Evolutionary conservation across 768 basidiomycete species (phyloP).

Genomic region (Pleurotus giganteus): DNA sequence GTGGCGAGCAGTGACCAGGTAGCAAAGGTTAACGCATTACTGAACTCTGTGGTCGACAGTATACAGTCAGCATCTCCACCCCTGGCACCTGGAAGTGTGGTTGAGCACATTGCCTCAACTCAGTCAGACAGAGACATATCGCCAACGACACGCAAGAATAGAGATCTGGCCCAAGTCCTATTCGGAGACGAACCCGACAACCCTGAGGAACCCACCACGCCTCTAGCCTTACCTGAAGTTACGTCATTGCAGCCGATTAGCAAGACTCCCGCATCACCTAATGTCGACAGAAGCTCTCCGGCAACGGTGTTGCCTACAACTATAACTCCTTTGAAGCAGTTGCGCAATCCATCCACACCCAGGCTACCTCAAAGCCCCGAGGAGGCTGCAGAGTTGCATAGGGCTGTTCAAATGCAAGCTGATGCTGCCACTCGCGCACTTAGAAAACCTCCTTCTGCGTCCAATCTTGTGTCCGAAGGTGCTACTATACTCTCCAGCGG

Average conservation of each 20-base stretch:
- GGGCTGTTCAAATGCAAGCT: constrained; percentile 65
- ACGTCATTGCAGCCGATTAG: neutral
- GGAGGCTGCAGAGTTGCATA: constrained; percentile 55
- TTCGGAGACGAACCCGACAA: constrained; percentile 52
- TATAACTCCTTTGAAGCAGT: constrained; percentile 28
- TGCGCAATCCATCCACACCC: constrained; percentile 43
- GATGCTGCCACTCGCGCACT: constrained; percentile 66
- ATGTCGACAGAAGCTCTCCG: neutral
- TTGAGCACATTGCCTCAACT: constrained; percentile 13
- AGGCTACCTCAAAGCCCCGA: constrained; percentile 40
- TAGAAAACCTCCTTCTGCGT: constrained; percentile 45
- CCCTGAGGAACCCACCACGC: constrained; percentile 19
- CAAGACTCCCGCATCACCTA: neutral
- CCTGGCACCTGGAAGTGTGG: constrained; percentile 14
- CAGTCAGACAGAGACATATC: constrained; percentile 35
- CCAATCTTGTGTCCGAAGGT: constrained; percentile 39
- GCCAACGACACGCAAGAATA: constrained; percentile 59
- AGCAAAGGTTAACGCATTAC: constrained; percentile 61
- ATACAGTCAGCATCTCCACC: constrained; percentile 34
- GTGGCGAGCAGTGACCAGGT: constrained; percentile 44
- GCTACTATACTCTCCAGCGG: constrained; percentile 28
- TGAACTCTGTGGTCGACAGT: constrained; percentile 60
- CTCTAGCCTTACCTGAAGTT: constrained; percentile 10
- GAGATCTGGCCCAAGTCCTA: constrained; percentile 74
- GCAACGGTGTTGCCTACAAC: constrained; percentile 13